Evolutionary conservation across 257 asterid species (phyloP), one percentile per base, ranked within the genome.

Genomic region (Echites panduratus): DNA sequence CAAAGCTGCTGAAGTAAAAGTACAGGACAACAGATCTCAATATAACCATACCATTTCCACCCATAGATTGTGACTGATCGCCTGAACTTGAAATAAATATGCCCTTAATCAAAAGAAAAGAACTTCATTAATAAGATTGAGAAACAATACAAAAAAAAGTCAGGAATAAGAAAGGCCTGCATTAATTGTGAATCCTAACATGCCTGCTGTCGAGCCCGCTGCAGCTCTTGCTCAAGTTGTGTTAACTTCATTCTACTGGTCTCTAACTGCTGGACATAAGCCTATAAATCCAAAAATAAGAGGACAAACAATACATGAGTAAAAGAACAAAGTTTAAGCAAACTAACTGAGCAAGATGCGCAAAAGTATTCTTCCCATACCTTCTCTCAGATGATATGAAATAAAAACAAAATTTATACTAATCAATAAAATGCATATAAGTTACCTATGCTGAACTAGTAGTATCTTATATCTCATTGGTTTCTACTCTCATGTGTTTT

Each of bases 221-320:
- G 99, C 78, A 94, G 96, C 84, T 94, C 99, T 82, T 94, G 99
- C 79, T 94, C 99, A 76, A 94, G 98, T 81, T 94, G 99, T 52
- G 99, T 91, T 84, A 94, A 79, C 84, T 94, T 94, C 99, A 94
- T 94, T 88, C 98, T 86, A 87, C 99, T 94, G 90, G 91, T 94
- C 77, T 94, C 99, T 54, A 94, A 88, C 79, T 95, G 98, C 76
- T 95, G 98, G 62, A 95, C 98, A 85, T 95, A 95, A 44, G 98
- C 98, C 98, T 95, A 68, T 65, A 66, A 81, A 82, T 63, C 73
- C 65, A 47, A 70, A 47, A 65, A 49, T 11, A 76, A 35, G 67
- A 53, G 63, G 69, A 68, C 73, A 70, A 66, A 47, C 7, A 16
- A 11, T 7, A 64, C 27, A 35, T 40, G 69, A 64, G 69, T 3